Base-by-base conservation (phyloP, 306 rosid species). In the Malus asiatica region DNA sequence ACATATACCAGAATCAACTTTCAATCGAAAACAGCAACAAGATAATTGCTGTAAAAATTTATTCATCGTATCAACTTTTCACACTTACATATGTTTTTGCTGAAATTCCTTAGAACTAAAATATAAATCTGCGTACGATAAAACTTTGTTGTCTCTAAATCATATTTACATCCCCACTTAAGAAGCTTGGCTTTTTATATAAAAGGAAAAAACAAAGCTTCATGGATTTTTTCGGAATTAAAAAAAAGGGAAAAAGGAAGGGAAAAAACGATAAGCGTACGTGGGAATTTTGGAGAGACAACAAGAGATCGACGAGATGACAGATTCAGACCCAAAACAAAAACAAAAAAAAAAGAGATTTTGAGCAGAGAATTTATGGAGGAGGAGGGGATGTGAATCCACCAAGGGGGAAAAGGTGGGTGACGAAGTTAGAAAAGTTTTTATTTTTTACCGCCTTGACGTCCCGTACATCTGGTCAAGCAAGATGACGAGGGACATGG, bases 401-500 rank as follows among this genome's bases (percentile, higher is more conserved):
- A 67, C 25, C 48, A 62, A 29, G 61, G 77, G 77, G 70, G 62
- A 74, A 74, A 74, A 61, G 77, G 77, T 45, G 68, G 74, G 58
- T 40, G 74, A 35, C 32, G 33, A 66, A 57, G 67, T 22, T 10
- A 51, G 13, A 23, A 12, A 2, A 16, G 22, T 5, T 15, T 11
- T 5, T 20, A 23, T 22, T 4, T 71, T 23, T 8, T 46, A 62
- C n/a, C 66, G 73, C 61, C 30, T 15, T 25, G 83, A 86, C 16
- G 90, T 84, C 55, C 87, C 78, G 76, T 80, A 89, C 93, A 91
- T 89, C 73, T 78, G 93, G 40, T 92, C 88, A 1, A 92, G 93
- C 19, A 92, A 77, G 65, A 92, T 79, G 76, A 92, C 83, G 16
- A 89, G 74, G n/a, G 91, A 79, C 97, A 92, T 92, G 68, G 90